Evolutionary conservation across 2,329 filamentous ascomycete species (phyloP).

Genomic region (Botrytis fragariae): DNA sequence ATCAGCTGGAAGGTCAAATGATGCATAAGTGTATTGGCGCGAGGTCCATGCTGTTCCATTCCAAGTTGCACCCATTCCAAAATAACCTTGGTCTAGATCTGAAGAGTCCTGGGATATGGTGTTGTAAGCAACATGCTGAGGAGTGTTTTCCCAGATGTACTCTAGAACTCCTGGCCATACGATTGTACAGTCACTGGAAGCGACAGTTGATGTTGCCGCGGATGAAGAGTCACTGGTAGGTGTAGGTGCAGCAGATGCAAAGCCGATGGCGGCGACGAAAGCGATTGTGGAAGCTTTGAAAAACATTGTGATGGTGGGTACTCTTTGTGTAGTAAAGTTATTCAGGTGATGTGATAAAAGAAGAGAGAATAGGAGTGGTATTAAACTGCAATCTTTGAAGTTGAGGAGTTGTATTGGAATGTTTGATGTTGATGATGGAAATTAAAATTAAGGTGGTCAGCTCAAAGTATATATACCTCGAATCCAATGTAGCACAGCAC

Average conservation of each 20-base stretch:
- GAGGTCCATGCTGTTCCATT: conserved; percentile 1
- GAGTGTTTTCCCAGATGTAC: neutral
- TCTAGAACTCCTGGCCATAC: conserved; percentile 1
- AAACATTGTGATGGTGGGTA: neutral
- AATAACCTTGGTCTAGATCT: neutral
- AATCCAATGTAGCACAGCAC: neutral
- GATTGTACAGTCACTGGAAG: neutral
- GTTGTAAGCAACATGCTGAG: conserved; percentile 1
- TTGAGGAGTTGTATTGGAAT: neutral
- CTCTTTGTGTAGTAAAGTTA: neutral
- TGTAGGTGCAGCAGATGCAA: neutral
- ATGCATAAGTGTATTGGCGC: conserved; percentile 3
- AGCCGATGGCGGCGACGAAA: neutral
- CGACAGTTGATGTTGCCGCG: neutral
- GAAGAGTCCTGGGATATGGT: neutral
- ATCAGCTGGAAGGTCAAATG: neutral
- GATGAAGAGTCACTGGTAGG: neutral
- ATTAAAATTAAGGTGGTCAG: neutral
- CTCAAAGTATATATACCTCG: conserved; percentile 6
- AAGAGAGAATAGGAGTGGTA: too few relatives aligned
- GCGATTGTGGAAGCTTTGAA: neutral
- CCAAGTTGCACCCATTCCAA: conserved; percentile 11
- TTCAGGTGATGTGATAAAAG: neutral
- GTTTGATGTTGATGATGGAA: neutral
- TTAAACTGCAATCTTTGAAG: neutral